phyloP scores from a whole-genome alignment of 2,329 filamentous ascomycete genomes.

The Botrytis galanthina region DNA sequence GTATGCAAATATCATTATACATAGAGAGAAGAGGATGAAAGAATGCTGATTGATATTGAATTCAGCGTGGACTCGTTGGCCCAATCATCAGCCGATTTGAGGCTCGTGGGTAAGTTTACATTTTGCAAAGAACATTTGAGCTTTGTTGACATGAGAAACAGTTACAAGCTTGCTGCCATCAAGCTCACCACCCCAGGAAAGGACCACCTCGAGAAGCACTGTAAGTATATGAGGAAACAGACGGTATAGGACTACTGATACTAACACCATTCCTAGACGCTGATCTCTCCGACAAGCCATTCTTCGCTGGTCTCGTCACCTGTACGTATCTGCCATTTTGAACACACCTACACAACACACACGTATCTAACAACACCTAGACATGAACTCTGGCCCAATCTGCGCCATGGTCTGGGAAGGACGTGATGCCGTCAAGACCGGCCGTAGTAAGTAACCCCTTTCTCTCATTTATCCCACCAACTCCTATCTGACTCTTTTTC shows the following conservation, averaged over 20 bases:
- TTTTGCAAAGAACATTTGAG: not conserved
- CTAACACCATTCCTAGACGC: constrained; percentile 52
- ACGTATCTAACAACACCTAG: constrained; percentile 46
- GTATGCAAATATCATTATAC: constrained; percentile 51
- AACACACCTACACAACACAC: constrained; percentile 24
- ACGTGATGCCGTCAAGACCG: constrained; percentile 97
- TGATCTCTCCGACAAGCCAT: constrained; percentile 89
- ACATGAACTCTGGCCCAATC: constrained; percentile 97
- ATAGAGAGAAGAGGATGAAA: not conserved
- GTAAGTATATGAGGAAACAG: constrained; percentile 45
- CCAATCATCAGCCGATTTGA: constrained; percentile 98
- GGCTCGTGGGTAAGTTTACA: constrained; percentile 72
- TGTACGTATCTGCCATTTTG: constrained; percentile 58
- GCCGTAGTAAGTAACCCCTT: constrained; percentile 64
- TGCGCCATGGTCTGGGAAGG: constrained; percentile 99
- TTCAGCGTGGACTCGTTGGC: constrained; percentile 91
- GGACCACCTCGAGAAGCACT: constrained; percentile 98
- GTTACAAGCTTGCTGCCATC: constrained; percentile 98
- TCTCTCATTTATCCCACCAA: constrained; percentile 13
- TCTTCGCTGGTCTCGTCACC: constrained; percentile 91
- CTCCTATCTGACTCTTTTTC: constrained; percentile 26
- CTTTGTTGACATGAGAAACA: constrained; percentile 40
- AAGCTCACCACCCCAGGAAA: constrained; percentile 88
- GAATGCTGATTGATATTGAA: constrained; percentile 23
- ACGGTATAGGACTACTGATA: constrained; percentile 27